phyloP scores from a whole-genome alignment of 371 early-diverging fungal species.

The Actinomortierella wolfii region DNA sequence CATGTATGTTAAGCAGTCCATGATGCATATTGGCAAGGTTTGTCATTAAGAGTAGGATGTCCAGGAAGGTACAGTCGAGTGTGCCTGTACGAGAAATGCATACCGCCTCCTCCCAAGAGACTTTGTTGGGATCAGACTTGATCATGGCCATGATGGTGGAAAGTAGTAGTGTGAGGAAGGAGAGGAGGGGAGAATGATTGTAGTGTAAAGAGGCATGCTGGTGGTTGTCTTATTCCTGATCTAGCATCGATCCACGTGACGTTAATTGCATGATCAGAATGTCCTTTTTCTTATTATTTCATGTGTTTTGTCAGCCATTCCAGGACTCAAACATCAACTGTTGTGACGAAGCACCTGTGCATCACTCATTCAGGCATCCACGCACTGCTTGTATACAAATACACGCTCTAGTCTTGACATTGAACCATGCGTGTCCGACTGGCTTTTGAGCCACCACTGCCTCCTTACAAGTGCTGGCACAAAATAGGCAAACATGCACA shows the following conservation, averaged over 20 bases:
- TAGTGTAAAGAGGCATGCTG: not conserved
- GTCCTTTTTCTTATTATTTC: not conserved
- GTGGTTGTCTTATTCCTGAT: too few species aligned
- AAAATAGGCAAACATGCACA: constrained; percentile 26
- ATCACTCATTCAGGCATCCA: too few species aligned
- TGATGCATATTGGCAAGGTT: too few species aligned
- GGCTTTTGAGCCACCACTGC: constrained; percentile 39
- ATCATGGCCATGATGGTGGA: constrained; percentile 53
- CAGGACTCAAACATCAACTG: not conserved
- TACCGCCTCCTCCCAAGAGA: constrained; percentile 74
- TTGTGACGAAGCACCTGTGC: not conserved
- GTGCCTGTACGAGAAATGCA: too few species aligned
- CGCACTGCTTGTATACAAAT: too few species aligned
- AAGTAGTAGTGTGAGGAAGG: not conserved
- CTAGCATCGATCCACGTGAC: too few species aligned
- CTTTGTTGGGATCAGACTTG: constrained; percentile 73
- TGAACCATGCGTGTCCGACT: constrained; percentile 34
- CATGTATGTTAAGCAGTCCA: too few species aligned
- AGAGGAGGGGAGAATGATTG: not conserved
- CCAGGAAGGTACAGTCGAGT: too few species aligned
- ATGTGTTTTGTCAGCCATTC: constrained; percentile 1
- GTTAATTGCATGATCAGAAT: not conserved
- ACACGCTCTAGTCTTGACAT: too few species aligned
- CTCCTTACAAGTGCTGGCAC: constrained; percentile 45
- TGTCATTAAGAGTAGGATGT: too few species aligned